These are phyloP conservation scores for Cicer arietinum DNA, from an alignment of 306 rosid genomes.

Conservation along the genomic window DNA sequence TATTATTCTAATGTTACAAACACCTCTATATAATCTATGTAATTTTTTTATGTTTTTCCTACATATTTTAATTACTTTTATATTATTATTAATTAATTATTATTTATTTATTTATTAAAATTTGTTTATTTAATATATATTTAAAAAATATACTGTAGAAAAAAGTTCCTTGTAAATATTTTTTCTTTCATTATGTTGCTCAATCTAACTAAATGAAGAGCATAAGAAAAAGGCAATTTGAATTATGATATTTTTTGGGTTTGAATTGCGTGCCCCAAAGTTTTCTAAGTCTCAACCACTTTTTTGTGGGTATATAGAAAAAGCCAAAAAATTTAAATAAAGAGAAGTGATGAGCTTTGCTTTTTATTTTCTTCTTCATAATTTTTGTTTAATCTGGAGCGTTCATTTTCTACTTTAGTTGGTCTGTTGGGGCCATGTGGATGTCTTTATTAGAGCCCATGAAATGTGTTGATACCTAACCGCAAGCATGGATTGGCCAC, in stretches of 20 bases:
- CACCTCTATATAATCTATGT: too few relatives aligned
- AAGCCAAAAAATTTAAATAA: slow-evolving; percentile 3
- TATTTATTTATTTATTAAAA: too few relatives aligned
- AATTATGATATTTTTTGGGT: slow-evolving; percentile 24
- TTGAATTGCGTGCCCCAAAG: not conserved
- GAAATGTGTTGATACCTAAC: slow-evolving; percentile 21
- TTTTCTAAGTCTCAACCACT: not conserved
- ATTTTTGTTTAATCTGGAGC: slow-evolving; percentile 18
- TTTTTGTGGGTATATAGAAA: not conserved
- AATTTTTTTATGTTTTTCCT: too few relatives aligned
- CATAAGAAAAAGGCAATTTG: not conserved
- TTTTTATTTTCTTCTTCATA: not conserved
- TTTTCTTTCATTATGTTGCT: not conserved
- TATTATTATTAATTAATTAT: too few relatives aligned
- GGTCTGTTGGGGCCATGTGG: slow-evolving; percentile 6
- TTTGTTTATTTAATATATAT: too few relatives aligned
- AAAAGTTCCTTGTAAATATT: not conserved
- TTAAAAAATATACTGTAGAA: too few relatives aligned
- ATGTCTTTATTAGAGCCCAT: slow-evolving; percentile 20
- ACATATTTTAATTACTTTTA: too few relatives aligned
- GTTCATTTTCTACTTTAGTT: not conserved
- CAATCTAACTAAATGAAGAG: slow-evolving; percentile 4
- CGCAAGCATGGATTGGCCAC: slow-evolving; percentile 31
- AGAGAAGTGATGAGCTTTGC: slow-evolving; percentile 3
- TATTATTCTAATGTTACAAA: too few relatives aligned